Base-by-base conservation (phyloP, 2,329 filamentous ascomycete species). In the Xylaria sp. region DNA sequence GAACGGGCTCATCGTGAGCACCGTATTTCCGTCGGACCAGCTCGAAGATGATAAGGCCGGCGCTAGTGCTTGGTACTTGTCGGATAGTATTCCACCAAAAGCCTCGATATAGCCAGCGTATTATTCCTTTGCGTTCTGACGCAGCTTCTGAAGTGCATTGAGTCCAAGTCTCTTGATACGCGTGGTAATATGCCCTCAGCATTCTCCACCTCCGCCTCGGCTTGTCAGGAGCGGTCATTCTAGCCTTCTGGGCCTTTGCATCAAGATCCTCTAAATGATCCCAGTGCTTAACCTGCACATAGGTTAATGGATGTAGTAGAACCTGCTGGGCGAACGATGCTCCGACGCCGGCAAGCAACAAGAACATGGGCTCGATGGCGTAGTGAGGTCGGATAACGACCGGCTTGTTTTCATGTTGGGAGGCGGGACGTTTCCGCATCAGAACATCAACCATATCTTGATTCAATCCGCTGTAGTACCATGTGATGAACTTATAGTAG, bases 21-120 rank as follows among this genome's bases (percentile, higher is more conserved):
- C 90, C 90, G 73, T 93, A 94, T 79, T 92, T 93, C 42, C 91
- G 84, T 65, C 92, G 83, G 44, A 93, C 88, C 53, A 94, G 77
- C 80, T 94, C 92, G 77, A 94, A 94, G 23, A 93, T 92, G 72
- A 94, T 92, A 68, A 94, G 78, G 0, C 91, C 92, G 0, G 92
- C 92, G 68, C 90, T 92, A 1, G 92, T 94, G 76, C 91, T 92
- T 0, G 92, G 92, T 1, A 93, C 90, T 79, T 93, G 91, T 5
- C 90, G 84, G 61, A 93, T 85, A 0, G 92, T 92, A 63, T 86
- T 90, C 86, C 87, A 88, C 84, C 91, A 89, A 77, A 94, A 93
- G 13, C 89, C 91, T 5, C 87, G 84, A 76, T 92, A 94, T 5
- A 94, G 79, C 86, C 91, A 94, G 16, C 81, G 83, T 25, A 84